Base-by-base conservation (phyloP, 2,329 filamentous ascomycete species). In the Fusarium tupiense region DNA sequence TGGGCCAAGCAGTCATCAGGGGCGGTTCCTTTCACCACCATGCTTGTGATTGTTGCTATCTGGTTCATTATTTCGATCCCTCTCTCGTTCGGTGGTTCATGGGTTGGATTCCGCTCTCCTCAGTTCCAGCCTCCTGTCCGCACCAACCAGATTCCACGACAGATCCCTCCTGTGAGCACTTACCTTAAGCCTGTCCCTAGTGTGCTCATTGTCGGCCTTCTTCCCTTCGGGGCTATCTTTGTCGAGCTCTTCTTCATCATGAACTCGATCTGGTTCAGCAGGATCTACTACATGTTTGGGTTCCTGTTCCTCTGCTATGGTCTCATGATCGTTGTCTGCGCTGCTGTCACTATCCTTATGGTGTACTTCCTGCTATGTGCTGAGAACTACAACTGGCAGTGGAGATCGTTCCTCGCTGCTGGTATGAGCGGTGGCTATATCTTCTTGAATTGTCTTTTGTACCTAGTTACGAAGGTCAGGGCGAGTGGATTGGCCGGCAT, bases 211-310 rank as follows among this genome's bases (percentile, higher is more conserved):
- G 96, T 97, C 31, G 96, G 96, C 60, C 91, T 98, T 58, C 88
- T 98, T 33, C 96, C 96, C 0, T 99, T 99, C 79, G 95, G 94
- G 53, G 96, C 96, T 71, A 98, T 99, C 81, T 98, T 98, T 76
- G 95, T 98, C 53, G 96, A 99, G 85, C 91, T 99, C 6, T 98
- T 98, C 88, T 98, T 98, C 84, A 98, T 99, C 86, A 97, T 99
- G 94, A 97, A 92, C 85, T 97, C 94, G 33, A 96, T 99, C 81
- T 99, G 96, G 96, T 98, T 97, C 84, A 96, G 92, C 86, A 94
- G 96, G 84, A 96, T 99, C 76, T 99, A 99, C 88, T 99, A 99
- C 89, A 99, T 99, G 96, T 99, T 99, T 79, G 96, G 96, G 29
- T 99, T 99, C 88, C 87, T 99, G 41, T 99, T 99, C 88, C 89